A percentile compares a stretch with the other conserved stretches of the same genome.
Evolutionary conservation across 805 yeast species (phyloP).

Genomic region (Starmera pachycereana): DNA sequence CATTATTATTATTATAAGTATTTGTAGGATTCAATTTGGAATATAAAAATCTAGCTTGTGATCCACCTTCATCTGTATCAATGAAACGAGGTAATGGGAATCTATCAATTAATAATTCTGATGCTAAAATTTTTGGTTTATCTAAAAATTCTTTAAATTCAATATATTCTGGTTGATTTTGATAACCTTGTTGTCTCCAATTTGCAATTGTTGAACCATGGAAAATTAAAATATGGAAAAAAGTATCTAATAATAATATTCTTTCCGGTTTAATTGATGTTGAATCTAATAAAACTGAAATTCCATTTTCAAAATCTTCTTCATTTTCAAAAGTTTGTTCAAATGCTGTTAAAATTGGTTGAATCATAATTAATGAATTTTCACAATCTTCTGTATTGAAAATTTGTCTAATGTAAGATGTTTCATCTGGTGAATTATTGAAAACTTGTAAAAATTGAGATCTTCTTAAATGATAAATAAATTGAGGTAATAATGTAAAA

Average conservation of each 20-base stretch:
- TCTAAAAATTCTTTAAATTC: conserved; percentile 51
- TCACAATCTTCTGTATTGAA: conserved; percentile 51
- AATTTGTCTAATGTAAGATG: conserved; percentile 52
- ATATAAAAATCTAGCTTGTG: conserved; percentile 62
- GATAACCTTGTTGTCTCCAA: conserved; percentile 58
- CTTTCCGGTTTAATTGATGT: conserved; percentile 47
- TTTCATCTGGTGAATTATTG: conserved; percentile 66
- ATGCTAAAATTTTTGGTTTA: conserved; percentile 55
- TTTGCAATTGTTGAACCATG: conserved; percentile 60
- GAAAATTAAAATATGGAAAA: conserved; percentile 56
- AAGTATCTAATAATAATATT: conserved; percentile 53
- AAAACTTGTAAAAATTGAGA: conserved; percentile 57
- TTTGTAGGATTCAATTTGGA: conserved; percentile 63
- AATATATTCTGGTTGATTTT: conserved; percentile 47
- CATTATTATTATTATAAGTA: conserved; percentile 32
- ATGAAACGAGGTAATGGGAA: conserved; percentile 66
- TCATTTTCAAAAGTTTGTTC: conserved; percentile 34
- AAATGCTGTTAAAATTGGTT: conserved; percentile 54
- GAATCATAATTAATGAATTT: conserved; percentile 57
- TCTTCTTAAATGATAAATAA: conserved; percentile 56
- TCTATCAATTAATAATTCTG: conserved; percentile 51
- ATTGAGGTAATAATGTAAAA: conserved; percentile 52
- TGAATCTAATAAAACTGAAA: conserved; percentile 55
- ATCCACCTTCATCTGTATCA: conserved; percentile 68
- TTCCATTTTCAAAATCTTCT: conserved; percentile 33